phyloP scores from a whole-genome alignment of 2,329 filamentous ascomycete genomes.

The Rutstroemia sp. region DNA sequence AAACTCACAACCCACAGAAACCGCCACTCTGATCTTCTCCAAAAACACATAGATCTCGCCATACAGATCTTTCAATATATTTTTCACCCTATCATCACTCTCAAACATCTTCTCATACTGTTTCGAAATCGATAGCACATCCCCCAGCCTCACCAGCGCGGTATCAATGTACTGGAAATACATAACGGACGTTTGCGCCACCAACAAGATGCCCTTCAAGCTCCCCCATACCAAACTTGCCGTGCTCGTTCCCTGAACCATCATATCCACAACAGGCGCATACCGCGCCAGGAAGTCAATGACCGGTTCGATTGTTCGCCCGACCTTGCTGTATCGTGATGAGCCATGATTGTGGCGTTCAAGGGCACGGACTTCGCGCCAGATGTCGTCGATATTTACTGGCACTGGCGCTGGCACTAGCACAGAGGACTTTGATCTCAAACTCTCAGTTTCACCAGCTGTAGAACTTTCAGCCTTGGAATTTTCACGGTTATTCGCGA shows the following conservation, averaged over 20 bases:
- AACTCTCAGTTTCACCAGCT: not conserved
- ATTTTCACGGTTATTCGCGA: not conserved
- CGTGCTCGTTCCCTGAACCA: conserved; percentile 4
- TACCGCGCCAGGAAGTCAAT: conserved; percentile 6
- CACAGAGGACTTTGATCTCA: not conserved
- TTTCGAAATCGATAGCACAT: not conserved
- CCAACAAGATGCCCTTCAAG: conserved; percentile 3
- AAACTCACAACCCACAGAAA: conserved; percentile 1
- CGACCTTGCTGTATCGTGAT: conserved; percentile 2
- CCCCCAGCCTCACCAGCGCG: conserved; percentile 4
- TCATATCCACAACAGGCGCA: conserved; percentile 4
- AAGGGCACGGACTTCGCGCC: conserved; percentile 7
- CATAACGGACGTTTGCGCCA: conserved; percentile 6
- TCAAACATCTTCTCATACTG: conserved; percentile 8
- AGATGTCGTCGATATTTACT: conserved; percentile 5
- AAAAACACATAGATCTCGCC: conserved; percentile 4
- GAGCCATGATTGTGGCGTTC: conserved; percentile 6
- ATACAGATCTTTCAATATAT: not conserved
- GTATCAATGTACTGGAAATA: conserved; percentile 5
- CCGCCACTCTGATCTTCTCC: not conserved
- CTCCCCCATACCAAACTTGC: conserved; percentile 7
- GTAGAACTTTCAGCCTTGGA: no score
- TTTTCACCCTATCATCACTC: not conserved
- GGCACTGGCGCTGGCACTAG: not conserved
- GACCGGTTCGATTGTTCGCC: conserved; percentile 3